phyloP scores from a whole-genome alignment of 768 basidiomycete species.

The Lactifluus rugatus region DNA sequence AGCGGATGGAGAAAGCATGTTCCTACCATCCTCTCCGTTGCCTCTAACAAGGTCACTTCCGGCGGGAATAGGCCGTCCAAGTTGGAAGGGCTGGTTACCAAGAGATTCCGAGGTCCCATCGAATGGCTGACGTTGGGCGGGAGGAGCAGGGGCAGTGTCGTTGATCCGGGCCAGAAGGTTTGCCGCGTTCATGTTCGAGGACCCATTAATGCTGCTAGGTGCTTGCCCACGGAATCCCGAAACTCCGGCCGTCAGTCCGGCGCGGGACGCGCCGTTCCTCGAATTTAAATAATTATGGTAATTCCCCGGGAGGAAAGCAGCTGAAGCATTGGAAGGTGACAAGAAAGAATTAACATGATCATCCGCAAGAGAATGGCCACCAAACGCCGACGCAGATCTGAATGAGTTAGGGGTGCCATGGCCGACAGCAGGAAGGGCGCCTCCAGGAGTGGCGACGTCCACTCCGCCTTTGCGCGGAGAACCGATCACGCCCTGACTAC shows the following conservation, averaged over 20 bases:
- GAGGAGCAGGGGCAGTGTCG: conserved; percentile 14
- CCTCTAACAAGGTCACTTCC: conserved; percentile 21
- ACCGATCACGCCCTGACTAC: conserved; percentile 25
- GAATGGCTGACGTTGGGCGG: conserved; percentile 21
- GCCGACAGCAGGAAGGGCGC: conserved; percentile 21
- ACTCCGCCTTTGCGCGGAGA: conserved; percentile 27
- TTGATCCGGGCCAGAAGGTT: conserved; percentile 21
- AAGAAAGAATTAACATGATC: conserved; percentile 36
- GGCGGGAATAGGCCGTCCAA: conserved; percentile 26
- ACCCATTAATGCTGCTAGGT: conserved; percentile 7
- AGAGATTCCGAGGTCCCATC: conserved; percentile 28
- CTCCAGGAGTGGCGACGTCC: conserved; percentile 21
- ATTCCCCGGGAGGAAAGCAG: conserved; percentile 68
- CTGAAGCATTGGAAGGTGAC: conserved; percentile 69
- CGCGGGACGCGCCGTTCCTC: conserved; percentile 31
- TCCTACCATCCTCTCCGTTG: conserved; percentile 25
- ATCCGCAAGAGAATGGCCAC: conserved; percentile 25
- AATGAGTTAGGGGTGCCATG: conserved; percentile 46
- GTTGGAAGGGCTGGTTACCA: conserved; percentile 34
- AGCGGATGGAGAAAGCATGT: conserved; percentile 52
- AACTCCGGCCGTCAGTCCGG: conserved; percentile 18
- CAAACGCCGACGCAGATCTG: conserved; percentile 35
- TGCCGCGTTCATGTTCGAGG: conserved; percentile 16
- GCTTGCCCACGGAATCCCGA: conserved; percentile 20
- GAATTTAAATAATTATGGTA: conserved; percentile 54